phyloP scores from a whole-genome alignment of 2,329 filamentous ascomycete species.

The Aspergillus eucalypticola region DNA sequence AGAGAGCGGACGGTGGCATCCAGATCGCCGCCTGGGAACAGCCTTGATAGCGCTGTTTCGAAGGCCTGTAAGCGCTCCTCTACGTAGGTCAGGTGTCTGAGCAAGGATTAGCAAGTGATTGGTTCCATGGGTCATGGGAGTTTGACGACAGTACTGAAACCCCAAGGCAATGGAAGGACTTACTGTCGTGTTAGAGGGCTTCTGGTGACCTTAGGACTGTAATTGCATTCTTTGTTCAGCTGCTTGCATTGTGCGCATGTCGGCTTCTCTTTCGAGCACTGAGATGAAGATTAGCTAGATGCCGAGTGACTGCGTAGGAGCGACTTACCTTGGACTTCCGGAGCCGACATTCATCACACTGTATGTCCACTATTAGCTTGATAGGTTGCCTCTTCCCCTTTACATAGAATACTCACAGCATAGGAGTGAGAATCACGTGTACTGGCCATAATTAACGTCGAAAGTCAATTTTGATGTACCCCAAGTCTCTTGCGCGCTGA shows the following conservation, averaged over 20 bases:
- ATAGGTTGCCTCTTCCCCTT: background rate
- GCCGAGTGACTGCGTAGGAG: background rate
- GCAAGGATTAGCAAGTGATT: slow-evolving; percentile 9
- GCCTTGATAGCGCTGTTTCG: slow-evolving; percentile 39
- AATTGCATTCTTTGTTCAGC: slow-evolving; percentile 43
- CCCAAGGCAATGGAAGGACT: slow-evolving; percentile 17
- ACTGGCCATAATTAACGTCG: slow-evolving; percentile 39
- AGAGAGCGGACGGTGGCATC: slow-evolving; percentile 42
- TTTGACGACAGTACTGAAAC: background rate
- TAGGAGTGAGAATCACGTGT: slow-evolving; percentile 45
- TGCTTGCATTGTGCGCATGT: slow-evolving; percentile 43
- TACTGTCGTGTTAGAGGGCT: slow-evolving; percentile 46
- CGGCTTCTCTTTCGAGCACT: slow-evolving; percentile 47
- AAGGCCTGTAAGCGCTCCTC: slow-evolving; percentile 43
- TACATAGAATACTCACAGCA: slow-evolving; percentile 35
- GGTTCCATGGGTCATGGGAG: slow-evolving; percentile 11
- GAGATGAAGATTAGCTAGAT: background rate
- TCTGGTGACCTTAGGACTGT: slow-evolving; percentile 44
- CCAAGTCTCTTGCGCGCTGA: slow-evolving; percentile 31
- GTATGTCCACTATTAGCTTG: slow-evolving; percentile 9
- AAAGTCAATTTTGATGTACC: slow-evolving; percentile 24
- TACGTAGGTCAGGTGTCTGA: slow-evolving; percentile 42
- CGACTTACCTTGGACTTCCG: slow-evolving; percentile 41
- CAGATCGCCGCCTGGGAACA: slow-evolving; percentile 43
- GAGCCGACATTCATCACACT: slow-evolving; percentile 45